Conservation (phyloP, 2,329 filamentous ascomycete genomes). For the Daldinia sp. region DNA sequence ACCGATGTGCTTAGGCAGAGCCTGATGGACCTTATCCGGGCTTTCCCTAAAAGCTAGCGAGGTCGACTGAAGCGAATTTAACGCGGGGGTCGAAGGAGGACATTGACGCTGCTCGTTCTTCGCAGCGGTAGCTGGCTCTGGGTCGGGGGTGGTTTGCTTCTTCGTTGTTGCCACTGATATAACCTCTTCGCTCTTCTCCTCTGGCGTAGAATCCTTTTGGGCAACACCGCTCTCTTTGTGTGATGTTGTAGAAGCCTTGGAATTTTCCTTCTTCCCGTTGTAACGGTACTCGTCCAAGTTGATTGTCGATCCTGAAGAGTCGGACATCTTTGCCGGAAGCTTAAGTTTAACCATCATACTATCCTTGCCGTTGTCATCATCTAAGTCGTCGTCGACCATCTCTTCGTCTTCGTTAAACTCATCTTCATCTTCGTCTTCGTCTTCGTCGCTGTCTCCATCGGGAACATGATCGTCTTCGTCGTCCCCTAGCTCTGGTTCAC, state of each 20-base stretch:
- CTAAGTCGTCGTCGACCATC: slow-evolving; percentile 62
- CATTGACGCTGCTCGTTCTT: slow-evolving; percentile 13
- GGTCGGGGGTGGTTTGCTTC: slow-evolving; percentile 43
- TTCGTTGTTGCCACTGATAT: slow-evolving; percentile 44
- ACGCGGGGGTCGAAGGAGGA: slow-evolving; percentile 45
- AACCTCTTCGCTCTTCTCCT: slow-evolving; percentile 44
- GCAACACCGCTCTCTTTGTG: slow-evolving; percentile 17
- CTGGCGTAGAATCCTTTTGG: slow-evolving; percentile 22
- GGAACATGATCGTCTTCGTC: slow-evolving; percentile 76
- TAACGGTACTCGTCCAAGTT: slow-evolving; percentile 46
- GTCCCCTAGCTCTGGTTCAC: slow-evolving; percentile 76
- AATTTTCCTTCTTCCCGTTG: slow-evolving; percentile 36
- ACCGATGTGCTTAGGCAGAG: slow-evolving; percentile 46
- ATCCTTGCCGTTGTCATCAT: slow-evolving; percentile 51
- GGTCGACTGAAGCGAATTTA: slow-evolving; percentile 49
- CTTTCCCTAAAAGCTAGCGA: slow-evolving; percentile 68
- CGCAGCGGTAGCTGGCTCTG: slow-evolving; percentile 27
- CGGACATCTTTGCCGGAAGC: slow-evolving; percentile 52
- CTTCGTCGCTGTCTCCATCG: slow-evolving; percentile 65
- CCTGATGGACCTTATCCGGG: slow-evolving; percentile 62
- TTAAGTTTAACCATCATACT: slow-evolving; percentile 80
- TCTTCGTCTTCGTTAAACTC: slow-evolving; percentile 65
- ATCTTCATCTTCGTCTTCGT: slow-evolving; percentile 64
- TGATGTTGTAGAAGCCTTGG: slow-evolving; percentile 34
- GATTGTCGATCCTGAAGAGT: slow-evolving; percentile 48